phyloP scores from a whole-genome alignment of 495 filamentous ascomycete species.

The Bathelium albidoporum region DNA sequence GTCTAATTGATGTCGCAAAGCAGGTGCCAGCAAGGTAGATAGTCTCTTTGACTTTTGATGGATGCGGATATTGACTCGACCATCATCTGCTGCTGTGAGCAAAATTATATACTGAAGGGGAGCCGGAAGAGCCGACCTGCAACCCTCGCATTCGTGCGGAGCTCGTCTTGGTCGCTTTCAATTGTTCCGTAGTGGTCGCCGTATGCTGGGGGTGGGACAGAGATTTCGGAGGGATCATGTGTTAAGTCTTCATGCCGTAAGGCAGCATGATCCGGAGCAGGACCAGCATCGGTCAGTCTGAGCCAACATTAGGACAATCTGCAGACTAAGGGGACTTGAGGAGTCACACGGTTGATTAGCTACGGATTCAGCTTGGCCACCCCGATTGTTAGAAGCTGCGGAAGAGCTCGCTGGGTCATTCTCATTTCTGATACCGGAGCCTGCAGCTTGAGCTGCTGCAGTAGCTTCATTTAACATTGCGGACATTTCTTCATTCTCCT shows the following conservation, averaged over 20 bases:
- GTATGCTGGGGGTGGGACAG: constrained; percentile 39
- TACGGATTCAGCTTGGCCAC: background rate
- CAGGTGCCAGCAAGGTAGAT: constrained; percentile 54
- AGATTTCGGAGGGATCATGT: background rate
- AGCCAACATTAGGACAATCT: background rate
- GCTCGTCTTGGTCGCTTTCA: constrained; percentile 40
- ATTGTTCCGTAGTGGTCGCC: constrained; percentile 40
- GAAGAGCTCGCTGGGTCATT: background rate
- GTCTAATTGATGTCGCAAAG: constrained; percentile 49
- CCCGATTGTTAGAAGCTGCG: background rate
- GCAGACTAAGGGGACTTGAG: background rate
- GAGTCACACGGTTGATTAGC: background rate
- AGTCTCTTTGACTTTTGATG: constrained; percentile 53
- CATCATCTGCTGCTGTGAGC: constrained; percentile 41
- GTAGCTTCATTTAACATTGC: background rate
- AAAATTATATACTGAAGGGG: too few relatives aligned
- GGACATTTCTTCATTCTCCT: background rate
- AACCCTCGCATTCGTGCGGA: constrained; percentile 44
- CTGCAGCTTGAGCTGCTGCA: background rate
- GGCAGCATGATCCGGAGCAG: background rate
- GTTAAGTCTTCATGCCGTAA: background rate
- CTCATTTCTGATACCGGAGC: background rate
- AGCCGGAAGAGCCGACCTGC: constrained; percentile 13
- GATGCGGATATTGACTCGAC: constrained; percentile 67
- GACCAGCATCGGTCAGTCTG: background rate